Base-by-base conservation (phyloP, 352 stramenopile species). In the Peronospora destructor region DNA sequence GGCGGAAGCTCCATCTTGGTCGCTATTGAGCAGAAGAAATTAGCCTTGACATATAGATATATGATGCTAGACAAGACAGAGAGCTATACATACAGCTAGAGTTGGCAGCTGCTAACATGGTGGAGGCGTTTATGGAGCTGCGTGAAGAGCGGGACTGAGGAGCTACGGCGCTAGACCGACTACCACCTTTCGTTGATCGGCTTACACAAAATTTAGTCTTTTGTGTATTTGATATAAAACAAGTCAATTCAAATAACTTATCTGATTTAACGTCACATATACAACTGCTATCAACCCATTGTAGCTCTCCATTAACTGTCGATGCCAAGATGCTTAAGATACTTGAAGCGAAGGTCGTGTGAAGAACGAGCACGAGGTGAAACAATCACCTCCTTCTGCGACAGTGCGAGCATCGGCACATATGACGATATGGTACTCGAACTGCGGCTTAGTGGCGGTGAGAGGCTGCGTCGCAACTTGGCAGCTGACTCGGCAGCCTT, bases 311-410 rank as follows among this genome's bases (percentile, higher is more conserved):
- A 35, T 16, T 80, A 76, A 49, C 75, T 87, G 54, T 88, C 68
- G 34, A 93, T 93, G 36, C 82, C 82, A 25, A 93, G 66, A 49
- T 93, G 82, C 58, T 90, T 90, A 23, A 93, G 61, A 49, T 93
- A 93, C 61, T 93, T 90, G 62, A 93, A 91, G 14, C 82, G 79
- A 44, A 93, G 76, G 42, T 87, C 79, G 30, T 86, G 73, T 8
- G 75, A 70, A 29, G 78, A 87, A 8, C 78, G 75, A 5, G 76
- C 58, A 44, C 82, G 76, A 14, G 82, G 76, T n/a, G 78, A 66
- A 35, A 93, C 61, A 51, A 85, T 66, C 40, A 91, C 79, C 56
- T 88, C 68, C 53, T 76, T 85, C 49, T 83, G 63, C 25, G 68
- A 64, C 25, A 87, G 61, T 49, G 64, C 70, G 13, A 82, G 76